Evolutionary conservation across 2,329 filamentous ascomycete genomes (phyloP).

Genomic region (Aspergillus sp.): DNA sequence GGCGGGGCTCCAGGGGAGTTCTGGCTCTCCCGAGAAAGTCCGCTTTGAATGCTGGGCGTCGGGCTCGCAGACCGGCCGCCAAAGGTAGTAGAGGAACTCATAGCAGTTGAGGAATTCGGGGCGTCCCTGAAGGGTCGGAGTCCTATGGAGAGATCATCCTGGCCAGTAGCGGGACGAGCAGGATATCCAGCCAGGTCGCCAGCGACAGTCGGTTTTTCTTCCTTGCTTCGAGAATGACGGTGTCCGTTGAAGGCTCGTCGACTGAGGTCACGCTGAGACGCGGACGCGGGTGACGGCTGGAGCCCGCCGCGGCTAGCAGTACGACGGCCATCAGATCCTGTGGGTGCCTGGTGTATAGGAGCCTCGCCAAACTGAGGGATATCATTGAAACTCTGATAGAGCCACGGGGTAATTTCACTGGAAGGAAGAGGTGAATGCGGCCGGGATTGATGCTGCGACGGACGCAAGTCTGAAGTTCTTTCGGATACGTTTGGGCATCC

Average conservation of each 20-base stretch:
- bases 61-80: constrained; percentile 66
- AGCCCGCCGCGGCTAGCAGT: constrained; percentile 43
- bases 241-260: constrained; percentile 42
- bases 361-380: constrained; percentile 69
- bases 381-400: constrained; percentile 80
- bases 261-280: constrained; percentile 44
- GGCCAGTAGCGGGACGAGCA: constrained; percentile 61
- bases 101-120: constrained; percentile 36
- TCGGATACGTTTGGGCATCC: constrained; percentile 51
- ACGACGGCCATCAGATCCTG: constrained; percentile 60
- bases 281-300: constrained; percentile 13
- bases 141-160: constrained; percentile 59
- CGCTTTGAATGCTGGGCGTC: constrained; percentile 64
- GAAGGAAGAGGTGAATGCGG: constrained; percentile 79
- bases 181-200: constrained; percentile 40
- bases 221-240: constrained; percentile 46
- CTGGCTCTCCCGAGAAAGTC: constrained; percentile 41
- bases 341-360: constrained; percentile 61
- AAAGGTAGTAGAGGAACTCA: constrained; percentile 41
- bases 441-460: constrained; percentile 65
- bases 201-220: constrained; percentile 40
- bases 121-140: constrained; percentile 44
- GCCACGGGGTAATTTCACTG: constrained; percentile 93
- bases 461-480: constrained; percentile 40
- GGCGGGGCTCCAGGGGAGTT: constrained; percentile 29